Base-by-base conservation (phyloP, 148 eudicot genomes). In the Chenopodium quinoa region DNA sequence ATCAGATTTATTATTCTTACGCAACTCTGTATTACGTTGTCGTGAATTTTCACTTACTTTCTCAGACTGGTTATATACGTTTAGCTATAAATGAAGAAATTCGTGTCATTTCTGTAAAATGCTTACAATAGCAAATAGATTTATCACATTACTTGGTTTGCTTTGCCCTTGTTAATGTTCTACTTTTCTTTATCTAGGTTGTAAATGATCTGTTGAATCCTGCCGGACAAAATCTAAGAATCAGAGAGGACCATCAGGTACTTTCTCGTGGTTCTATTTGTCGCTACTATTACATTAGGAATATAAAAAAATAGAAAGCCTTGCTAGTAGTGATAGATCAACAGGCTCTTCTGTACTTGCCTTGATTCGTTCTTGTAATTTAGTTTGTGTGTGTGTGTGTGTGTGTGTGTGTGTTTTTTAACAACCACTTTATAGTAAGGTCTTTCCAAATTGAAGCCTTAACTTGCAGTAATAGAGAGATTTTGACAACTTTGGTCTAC, bases 121-220 rank as follows among this genome's bases (percentile, higher is more conserved):
- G 68, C 75, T 75, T 52, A 73, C 50, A 34, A 9, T 31, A 34
- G 47, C 40, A 17, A 64, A 40, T 67, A 64, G 63, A 56, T 16
- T 46, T 32, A 17, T 9, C n/a, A 64, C 23, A 72, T 19, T 83
- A 32, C 58, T 19, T 75, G 48, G 63, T 81, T 85, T 67, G 29
- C n/a, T 58, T 64, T 76, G 19, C 20, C 72, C 72, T 62, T 78
- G 75, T 32, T 70, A 66, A 79, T 31, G 56, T 60, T 84, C 44
- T 60, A 73, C 77, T 37, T 52, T n/a, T 25, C 4, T 64, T 32
- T 64, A 50, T 62, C 78, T 27, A 96, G 99, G 99, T 96, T 87
- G 97, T 96, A 80, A 96, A 96, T 89, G 99, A 96, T 85, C 87
- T 93, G 89, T 83, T 96, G 84, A 96, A 96, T 88, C 99, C 99